Conservation (phyloP, 1,284 basidiomycete species). For the Cutaneotrichosporon cavernicola region DNA sequence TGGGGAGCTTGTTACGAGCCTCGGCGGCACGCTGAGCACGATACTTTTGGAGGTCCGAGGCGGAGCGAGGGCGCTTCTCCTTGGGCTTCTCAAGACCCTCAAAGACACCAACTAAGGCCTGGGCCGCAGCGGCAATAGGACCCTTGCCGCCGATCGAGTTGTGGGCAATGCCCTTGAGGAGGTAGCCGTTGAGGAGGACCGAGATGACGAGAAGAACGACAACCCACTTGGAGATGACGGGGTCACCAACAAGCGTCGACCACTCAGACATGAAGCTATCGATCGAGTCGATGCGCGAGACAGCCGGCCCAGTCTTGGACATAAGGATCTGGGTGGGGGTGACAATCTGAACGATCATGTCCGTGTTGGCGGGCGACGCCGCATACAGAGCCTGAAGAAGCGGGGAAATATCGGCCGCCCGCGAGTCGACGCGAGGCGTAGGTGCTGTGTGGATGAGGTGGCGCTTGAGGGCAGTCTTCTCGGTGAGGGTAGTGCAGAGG, state of each 20-base stretch:
- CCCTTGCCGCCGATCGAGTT: slow-evolving; percentile 53
- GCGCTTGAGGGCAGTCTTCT: slow-evolving; percentile 64
- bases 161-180: slow-evolving; percentile 71
- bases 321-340: slow-evolving; percentile 65
- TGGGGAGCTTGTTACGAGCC: slow-evolving; percentile 17
- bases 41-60: slow-evolving; percentile 21
- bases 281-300: slow-evolving; percentile 57
- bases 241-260: slow-evolving; percentile 93
- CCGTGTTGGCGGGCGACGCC: slow-evolving; percentile 54
- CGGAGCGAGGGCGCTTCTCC: slow-evolving; percentile 19
- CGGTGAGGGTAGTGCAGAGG: slow-evolving; percentile 86
- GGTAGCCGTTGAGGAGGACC: slow-evolving; percentile 88
- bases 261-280: slow-evolving; percentile 91
- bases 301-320: slow-evolving; percentile 30
- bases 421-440: slow-evolving; percentile 44
- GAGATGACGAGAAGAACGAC: slow-evolving; percentile 82
- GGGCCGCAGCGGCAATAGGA: slow-evolving; percentile 55
- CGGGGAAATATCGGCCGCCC: slow-evolving; percentile 60
- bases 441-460: slow-evolving; percentile 54
- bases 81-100: slow-evolving; percentile 33
- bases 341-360: slow-evolving; percentile 69
- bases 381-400: slow-evolving; percentile 63
- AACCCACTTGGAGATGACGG: slow-evolving; percentile 94
- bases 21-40: slow-evolving; percentile 19
- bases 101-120: slow-evolving; percentile 53